A percentile compares a stretch with the other conserved stretches of the same genome.
Evolutionary conservation across 1,284 basidiomycete species (phyloP).

Genomic region (Moniliella sp.): DNA sequence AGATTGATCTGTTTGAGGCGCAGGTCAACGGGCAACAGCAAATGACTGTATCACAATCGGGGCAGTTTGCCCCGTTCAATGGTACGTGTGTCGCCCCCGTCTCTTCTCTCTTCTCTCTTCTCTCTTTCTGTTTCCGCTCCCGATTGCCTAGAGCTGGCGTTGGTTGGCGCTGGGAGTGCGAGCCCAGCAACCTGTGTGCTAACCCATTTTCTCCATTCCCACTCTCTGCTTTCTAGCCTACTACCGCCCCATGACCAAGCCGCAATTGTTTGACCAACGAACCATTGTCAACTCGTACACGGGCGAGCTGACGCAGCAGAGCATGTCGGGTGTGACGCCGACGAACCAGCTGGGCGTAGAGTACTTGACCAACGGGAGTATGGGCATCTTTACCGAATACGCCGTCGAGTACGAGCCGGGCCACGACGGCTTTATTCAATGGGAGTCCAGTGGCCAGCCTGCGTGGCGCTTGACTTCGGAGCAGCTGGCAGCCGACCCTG

Average conservation of each 20-base stretch:
- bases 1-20: constrained; percentile 31
- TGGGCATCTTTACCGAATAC: constrained; percentile 11
- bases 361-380: too few relatives aligned
- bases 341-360: constrained; percentile 19
- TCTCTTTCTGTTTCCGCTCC: constrained; percentile 3
- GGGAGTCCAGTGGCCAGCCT: constrained; percentile 10
- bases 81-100: too few relatives aligned
- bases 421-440: constrained; percentile 47
- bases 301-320: constrained; percentile 59
- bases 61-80: constrained; percentile 7
- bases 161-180: constrained; percentile 3
- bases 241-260: too few relatives aligned
- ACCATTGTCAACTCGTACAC: constrained; percentile 48
- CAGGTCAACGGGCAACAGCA: too few relatives aligned
- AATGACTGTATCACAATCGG: too few relatives aligned
- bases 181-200: too few relatives aligned
- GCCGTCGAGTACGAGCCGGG: constrained; percentile 39
- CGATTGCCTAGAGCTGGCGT: constrained; percentile 3
- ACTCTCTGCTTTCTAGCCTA: too few relatives aligned
- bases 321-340: constrained; percentile 14
- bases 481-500: too few relatives aligned
- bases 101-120: too few relatives aligned
- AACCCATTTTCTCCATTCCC: too few relatives aligned
- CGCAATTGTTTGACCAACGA: constrained; percentile 7
- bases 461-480: too few relatives aligned